Conservation (phyloP, 108 stramenopile species). For the Ochromonas danica region DNA sequence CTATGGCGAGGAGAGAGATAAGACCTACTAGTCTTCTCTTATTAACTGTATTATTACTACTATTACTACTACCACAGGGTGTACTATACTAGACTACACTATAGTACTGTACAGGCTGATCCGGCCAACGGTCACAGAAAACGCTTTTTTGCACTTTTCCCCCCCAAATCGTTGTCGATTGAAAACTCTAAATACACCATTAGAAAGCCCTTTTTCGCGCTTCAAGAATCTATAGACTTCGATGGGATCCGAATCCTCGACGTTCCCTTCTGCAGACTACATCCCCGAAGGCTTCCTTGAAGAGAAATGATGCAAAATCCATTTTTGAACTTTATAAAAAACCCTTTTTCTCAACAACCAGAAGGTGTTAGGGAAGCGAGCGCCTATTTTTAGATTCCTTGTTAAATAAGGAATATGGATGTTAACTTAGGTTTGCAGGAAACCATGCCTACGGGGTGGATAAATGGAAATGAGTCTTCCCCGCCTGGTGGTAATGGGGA, state of each 20-base stretch:
- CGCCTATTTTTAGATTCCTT: neutral
- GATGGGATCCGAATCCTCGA: neutral
- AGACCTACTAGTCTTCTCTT: no score
- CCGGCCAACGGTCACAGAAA: slow-evolving; percentile 13
- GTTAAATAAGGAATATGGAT: neutral
- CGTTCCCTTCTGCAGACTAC: slow-evolving; percentile 13
- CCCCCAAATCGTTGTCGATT: neutral
- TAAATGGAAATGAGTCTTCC: no score
- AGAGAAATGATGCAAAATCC: no score
- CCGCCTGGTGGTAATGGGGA: no score
- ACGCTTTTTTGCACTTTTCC: slow-evolving; percentile 15
- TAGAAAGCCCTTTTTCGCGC: no score
- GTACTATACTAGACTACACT: no score
- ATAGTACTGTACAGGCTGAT: slow-evolving; percentile 14
- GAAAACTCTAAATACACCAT: slow-evolving; percentile 8
- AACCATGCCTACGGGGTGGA: slow-evolving; percentile 12
- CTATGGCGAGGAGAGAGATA: no score
- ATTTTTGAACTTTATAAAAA: no score
- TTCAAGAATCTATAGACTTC: slow-evolving; percentile 9
- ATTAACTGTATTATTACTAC: no score
- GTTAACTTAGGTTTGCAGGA: neutral
- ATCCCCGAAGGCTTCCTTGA: slow-evolving; percentile 5
- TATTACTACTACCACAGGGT: no score
- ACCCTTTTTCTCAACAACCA: no score
- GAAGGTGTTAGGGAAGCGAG: neutral